Evolutionary conservation across 2,329 filamentous ascomycete species (phyloP).

Genomic region (Xylaria sp.): DNA sequence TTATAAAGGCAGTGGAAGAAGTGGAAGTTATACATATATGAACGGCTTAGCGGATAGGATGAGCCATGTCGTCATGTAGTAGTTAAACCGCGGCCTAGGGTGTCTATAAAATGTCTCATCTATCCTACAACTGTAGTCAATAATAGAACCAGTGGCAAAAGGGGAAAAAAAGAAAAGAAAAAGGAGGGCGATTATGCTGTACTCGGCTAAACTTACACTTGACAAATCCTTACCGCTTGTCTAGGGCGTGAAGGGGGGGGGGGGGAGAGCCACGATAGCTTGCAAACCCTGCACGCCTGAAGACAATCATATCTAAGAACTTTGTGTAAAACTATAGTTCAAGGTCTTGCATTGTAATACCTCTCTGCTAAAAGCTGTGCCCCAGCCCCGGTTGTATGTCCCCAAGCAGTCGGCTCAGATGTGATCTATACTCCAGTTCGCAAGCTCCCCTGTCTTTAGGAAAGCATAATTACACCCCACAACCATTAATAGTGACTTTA

Average conservation of each 20-base stretch:
- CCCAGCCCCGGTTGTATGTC: not conserved
- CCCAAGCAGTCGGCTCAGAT: not conserved
- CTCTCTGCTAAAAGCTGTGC: not conserved
- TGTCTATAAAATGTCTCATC: not conserved
- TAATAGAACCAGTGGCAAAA: constrained; percentile 20
- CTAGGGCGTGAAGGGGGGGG: no score
- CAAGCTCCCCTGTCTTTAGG: constrained; percentile 19
- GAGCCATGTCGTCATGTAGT: constrained; percentile 5
- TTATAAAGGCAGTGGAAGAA: not conserved
- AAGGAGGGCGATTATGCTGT: constrained; percentile 8
- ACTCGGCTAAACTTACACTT: constrained; percentile 7
- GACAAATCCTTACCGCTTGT: constrained; percentile 18
- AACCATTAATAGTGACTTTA: not conserved
- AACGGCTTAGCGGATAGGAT: not conserved
- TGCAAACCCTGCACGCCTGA: constrained; percentile 10
- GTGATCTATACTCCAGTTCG: constrained; percentile 1
- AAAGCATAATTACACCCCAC: constrained; percentile 9
- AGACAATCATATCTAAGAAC: constrained; percentile 2
- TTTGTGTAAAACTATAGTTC: not conserved
- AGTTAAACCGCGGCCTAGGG: not conserved
- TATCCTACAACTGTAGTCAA: not conserved
- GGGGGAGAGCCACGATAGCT: not conserved
- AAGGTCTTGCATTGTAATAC: not conserved
- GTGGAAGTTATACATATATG: constrained; percentile 16
- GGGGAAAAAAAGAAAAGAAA: constrained; percentile 1